Conservation (phyloP, 1,284 basidiomycete genomes). For the Crucibulum cyathiforme region DNA sequence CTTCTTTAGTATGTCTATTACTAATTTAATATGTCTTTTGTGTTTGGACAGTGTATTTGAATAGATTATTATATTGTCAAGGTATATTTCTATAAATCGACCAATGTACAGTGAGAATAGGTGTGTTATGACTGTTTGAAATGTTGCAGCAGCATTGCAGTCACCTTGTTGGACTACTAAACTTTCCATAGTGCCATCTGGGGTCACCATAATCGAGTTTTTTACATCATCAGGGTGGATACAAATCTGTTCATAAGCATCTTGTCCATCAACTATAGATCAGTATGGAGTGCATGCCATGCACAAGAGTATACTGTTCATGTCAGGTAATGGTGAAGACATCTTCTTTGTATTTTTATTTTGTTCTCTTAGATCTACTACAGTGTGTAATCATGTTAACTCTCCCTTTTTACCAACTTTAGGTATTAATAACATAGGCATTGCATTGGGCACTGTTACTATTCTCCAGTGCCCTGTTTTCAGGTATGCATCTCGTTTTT, state of each 20-base stretch:
- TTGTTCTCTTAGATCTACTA: constrained; percentile 12
- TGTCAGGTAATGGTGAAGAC: constrained; percentile 25
- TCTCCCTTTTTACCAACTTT: constrained; percentile 17
- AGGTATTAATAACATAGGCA: constrained; percentile 33
- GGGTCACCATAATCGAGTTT: constrained; percentile 24
- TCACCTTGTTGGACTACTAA: constrained; percentile 33
- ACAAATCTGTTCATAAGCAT: constrained; percentile 42
- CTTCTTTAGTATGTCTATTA: no score
- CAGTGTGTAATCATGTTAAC: constrained; percentile 10
- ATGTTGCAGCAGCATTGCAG: constrained; percentile 13
- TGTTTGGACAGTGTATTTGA: constrained; percentile 23
- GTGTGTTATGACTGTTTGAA: constrained; percentile 1
- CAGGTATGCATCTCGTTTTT: constrained; percentile 25
- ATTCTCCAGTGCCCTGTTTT: constrained; percentile 25
- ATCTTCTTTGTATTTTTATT: constrained; percentile 22
- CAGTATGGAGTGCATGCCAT: constrained; percentile 24
- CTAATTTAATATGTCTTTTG: neutral
- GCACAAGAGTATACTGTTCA: constrained; percentile 28
- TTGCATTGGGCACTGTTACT: constrained; percentile 17
- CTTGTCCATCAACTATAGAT: constrained; percentile 34
- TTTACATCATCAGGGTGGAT: constrained; percentile 35
- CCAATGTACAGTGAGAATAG: constrained; percentile 24
- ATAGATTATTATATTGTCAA: constrained; percentile 45
- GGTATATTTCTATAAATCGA: constrained; percentile 26
- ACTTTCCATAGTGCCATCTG: constrained; percentile 41